These are phyloP conservation scores for Dendrobium chrysotoxum DNA, from an alignment of 106 monocot genomes.

Conservation along the genomic window DNA sequence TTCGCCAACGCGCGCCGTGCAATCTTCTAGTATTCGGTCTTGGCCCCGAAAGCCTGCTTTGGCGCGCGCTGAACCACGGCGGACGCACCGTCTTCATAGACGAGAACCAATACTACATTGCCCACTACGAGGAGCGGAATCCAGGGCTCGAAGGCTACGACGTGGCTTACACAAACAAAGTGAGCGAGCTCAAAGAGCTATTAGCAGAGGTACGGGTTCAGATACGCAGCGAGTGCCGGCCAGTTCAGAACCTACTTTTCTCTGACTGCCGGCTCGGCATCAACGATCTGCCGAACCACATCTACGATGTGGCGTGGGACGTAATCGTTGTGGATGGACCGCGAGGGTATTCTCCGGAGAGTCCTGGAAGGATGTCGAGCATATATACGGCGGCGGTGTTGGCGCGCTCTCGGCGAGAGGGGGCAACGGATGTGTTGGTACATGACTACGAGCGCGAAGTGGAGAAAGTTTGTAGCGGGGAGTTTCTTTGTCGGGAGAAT, in stretches of 20 bases:
- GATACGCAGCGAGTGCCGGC: conserved; percentile 47
- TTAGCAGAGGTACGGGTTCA: conserved; percentile 24
- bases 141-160: conserved; percentile 78
- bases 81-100: conserved; percentile 90
- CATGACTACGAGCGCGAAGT: conserved; percentile 75
- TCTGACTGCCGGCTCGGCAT: conserved; percentile 80
- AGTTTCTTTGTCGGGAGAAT: conserved; percentile 81
- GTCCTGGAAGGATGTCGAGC: conserved; percentile 75
- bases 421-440: conserved; percentile 52
- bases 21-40: conserved; percentile 85
- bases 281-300: conserved; percentile 78
- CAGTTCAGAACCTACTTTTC: conserved; percentile 77
- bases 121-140: conserved; percentile 51
- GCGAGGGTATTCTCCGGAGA: conserved; percentile 42
- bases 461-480: conserved; percentile 57
- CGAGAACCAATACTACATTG: conserved; percentile 68
- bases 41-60: conserved; percentile 69
- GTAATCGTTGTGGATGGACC: conserved; percentile 84
- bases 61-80: conserved; percentile 73
- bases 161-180: conserved; percentile 58
- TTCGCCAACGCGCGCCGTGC: conserved; percentile 62
- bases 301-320: conserved; percentile 88
- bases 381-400: conserved; percentile 85
- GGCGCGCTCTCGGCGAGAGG: conserved; percentile 45
- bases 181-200: conserved; percentile 46